Base-by-base conservation (phyloP, 305 asterid species). In the Fraxinus albicans region DNA sequence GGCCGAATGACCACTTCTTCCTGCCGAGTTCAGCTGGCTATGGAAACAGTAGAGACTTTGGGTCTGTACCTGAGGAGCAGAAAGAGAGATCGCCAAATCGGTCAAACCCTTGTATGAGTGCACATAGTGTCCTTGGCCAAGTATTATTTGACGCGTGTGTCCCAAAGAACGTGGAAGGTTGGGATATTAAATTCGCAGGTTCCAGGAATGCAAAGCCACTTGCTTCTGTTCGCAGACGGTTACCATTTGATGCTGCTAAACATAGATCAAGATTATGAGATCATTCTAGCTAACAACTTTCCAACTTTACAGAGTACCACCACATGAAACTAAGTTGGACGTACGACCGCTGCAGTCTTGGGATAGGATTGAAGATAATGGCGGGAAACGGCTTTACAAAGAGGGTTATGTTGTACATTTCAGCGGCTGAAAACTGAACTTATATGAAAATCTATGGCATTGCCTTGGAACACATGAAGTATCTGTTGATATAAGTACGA, bases 161-260 rank as follows among this genome's bases (percentile, higher is more conserved):
- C 79, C 99, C 99, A 0, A 95, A 95, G 86, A 95, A 90, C 5
- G 86, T 95, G 12, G 99, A 94, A 87, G 97, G 97, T 76, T 95
- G 99, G 99, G 99, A 95, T 81, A 88, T 95, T 47, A 95, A 91
- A 79, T 94, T 91, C 77, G 84, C 94, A 0, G 92, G 96, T 81
- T 91, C 95, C 34, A 84, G 90, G 88, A 94, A 95, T 55, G 90
- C 96, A 47, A 95, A 91, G 81, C 96, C 94, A 1, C 84, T 89
- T 78, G 93, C 95, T 77, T 91, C 96, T 36, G 91, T 90, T 70
- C 86, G 87, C 47, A 89, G 87, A 84, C 89, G 89, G 83, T 92
- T 93, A 1, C 90, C 90, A 3, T 79, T 90, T 63, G 80, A 91
- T 77, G 86, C 91, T n/a, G 77, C 86, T 29, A 92, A 90, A 86